Conservation (phyloP, 1,284 basidiomycete genomes). For the Cutaneotrichosporon sp. region DNA sequence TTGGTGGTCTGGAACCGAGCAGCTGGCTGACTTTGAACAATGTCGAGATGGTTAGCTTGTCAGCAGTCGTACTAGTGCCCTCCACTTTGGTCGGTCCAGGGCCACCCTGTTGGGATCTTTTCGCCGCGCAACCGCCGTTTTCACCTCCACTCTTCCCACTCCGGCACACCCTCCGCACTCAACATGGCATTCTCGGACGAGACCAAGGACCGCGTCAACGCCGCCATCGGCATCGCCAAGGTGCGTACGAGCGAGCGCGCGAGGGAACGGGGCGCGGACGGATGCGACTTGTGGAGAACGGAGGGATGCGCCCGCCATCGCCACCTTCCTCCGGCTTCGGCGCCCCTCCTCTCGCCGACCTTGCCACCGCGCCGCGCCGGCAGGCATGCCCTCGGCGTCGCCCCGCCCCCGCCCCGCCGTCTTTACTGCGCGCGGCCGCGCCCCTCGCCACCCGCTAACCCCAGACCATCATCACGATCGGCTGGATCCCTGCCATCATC, state of each 20-base stretch:
- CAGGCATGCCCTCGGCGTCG: too few species aligned
- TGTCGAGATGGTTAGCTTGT: too few species aligned
- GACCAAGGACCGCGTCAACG: constrained; percentile 54
- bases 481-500: constrained; percentile 92
- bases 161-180: background rate
- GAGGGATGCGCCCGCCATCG: too few species aligned
- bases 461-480: constrained; percentile 83
- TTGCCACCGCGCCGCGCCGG: too few species aligned
- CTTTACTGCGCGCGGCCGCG: too few species aligned
- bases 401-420: background rate
- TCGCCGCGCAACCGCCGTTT: constrained; percentile 1
- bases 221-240: constrained; percentile 41
- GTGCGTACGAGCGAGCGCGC: constrained; percentile 9
- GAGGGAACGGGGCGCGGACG: too few species aligned
- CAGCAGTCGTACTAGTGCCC: background rate
- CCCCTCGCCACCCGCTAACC: too few species aligned
- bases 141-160: background rate
- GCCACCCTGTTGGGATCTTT: background rate
- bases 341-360: too few species aligned
- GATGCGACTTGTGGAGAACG: too few species aligned
- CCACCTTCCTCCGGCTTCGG: background rate
- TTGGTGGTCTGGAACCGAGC: too few species aligned
- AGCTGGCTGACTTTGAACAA: too few species aligned
- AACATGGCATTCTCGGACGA: constrained; percentile 55
- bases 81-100: background rate